Evolutionary conservation across 225 moss, liverwort and hornwort genomes (phyloP).

Genomic region (Climacium dendroides): DNA sequence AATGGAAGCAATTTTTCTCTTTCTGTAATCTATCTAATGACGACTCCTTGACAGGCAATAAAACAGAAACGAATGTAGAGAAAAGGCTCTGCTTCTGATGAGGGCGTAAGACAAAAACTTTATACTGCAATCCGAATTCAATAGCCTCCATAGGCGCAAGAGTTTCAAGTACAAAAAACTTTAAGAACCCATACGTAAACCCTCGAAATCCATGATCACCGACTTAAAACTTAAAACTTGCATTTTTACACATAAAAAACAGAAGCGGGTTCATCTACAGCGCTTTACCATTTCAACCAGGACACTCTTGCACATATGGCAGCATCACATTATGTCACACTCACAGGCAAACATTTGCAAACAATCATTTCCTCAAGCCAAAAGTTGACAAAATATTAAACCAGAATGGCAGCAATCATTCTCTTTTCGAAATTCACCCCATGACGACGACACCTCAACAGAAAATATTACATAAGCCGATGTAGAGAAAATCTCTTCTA

Average conservation of each 20-base stretch:
- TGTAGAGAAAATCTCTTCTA: not conserved
- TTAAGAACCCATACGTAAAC: not conserved
- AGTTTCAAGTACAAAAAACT: not conserved
- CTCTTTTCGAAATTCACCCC: not conserved
- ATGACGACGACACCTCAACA: too few relatives aligned
- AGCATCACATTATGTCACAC: not conserved
- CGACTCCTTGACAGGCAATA: not conserved
- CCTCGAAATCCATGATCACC: not conserved
- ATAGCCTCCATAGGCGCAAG: not conserved
- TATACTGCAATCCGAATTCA: not conserved
- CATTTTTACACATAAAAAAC: not conserved
- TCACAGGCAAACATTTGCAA: not conserved
- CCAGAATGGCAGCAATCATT: too few relatives aligned
- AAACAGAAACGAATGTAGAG: not conserved
- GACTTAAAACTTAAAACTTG: too few relatives aligned
- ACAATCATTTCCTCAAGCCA: too few relatives aligned
- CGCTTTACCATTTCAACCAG: not conserved
- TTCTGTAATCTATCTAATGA: not conserved
- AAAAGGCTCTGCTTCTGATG: not conserved
- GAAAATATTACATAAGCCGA: not conserved
- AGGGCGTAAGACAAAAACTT: not conserved
- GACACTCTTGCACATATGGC: not conserved
- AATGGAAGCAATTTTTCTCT: not conserved
- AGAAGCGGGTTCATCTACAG: not conserved
- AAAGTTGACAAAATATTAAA: not conserved